phyloP scores from a whole-genome alignment of 2,329 filamentous ascomycete species.

The Stachybotrys elegans region DNA sequence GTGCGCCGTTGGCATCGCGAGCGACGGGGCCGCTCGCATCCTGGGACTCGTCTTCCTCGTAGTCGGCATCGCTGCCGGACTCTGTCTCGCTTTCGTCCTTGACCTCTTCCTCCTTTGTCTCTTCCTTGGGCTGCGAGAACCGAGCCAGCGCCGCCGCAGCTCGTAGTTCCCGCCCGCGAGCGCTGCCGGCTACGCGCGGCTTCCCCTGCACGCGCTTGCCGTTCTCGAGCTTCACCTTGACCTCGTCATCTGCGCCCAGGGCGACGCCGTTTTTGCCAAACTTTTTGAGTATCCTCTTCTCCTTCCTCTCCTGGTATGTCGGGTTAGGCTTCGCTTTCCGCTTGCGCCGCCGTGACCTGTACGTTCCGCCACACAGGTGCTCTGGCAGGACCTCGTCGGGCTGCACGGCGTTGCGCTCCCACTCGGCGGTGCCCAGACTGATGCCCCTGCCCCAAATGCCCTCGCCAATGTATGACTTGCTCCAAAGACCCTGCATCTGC shows the following conservation, averaged over 20 bases:
- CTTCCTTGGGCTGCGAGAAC: conserved; percentile 57
- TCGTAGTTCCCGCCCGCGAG: conserved; percentile 67
- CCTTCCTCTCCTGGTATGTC: conserved; percentile 68
- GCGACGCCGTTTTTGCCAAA: conserved; percentile 67
- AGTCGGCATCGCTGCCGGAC: conserved; percentile 42
- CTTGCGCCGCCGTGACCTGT: conserved; percentile 55
- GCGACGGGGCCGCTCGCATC: conserved; percentile 45
- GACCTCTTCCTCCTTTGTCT: conserved; percentile 21
- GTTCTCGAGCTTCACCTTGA: conserved; percentile 62
- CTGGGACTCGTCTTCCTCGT: conserved; percentile 39
- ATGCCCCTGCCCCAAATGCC: conserved; percentile 77
- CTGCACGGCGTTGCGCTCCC: conserved; percentile 46
- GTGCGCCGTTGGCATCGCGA: conserved; percentile 59
- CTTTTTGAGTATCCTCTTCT: conserved; percentile 67
- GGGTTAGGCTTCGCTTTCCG: conserved; percentile 46
- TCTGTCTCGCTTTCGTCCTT: conserved; percentile 32
- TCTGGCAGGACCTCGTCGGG: conserved; percentile 57
- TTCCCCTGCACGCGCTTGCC: conserved; percentile 59
- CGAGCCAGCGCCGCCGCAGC: conserved; percentile 73
- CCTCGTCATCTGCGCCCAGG: conserved; percentile 63
- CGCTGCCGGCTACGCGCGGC: conserved; percentile 70
- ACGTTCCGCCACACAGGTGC: conserved; percentile 79
- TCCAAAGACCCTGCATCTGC: conserved; percentile 68
- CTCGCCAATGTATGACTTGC: conserved; percentile 67
- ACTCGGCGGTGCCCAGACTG: conserved; percentile 55